Conservation (phyloP, 352 stramenopile genomes). For the Phytophthora sojae region DNA sequence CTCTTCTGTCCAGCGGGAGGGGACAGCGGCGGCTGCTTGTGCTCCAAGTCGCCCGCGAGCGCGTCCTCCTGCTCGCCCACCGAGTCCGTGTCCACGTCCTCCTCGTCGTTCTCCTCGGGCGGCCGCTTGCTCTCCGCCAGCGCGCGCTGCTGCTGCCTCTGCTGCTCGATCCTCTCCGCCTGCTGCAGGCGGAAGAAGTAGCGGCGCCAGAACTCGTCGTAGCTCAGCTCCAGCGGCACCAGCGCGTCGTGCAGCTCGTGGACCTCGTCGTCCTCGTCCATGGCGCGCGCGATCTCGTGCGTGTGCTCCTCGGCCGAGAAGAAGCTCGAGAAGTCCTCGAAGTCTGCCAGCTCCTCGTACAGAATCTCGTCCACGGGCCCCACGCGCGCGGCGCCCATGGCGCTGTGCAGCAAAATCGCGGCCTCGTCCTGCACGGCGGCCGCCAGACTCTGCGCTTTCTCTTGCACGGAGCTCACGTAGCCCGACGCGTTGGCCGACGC, state of each 20-base stretch:
- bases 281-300: slow-evolving; percentile 73
- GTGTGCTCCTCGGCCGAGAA: slow-evolving; percentile 75
- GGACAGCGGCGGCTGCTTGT: slow-evolving; percentile 20
- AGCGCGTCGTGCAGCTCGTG: slow-evolving; percentile 68
- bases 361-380: slow-evolving; percentile 86
- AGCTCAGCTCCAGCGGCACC: slow-evolving; percentile 77
- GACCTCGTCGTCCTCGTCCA: slow-evolving; percentile 65
- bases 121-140: slow-evolving; percentile 32
- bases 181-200: slow-evolving; percentile 83
- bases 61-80: slow-evolving; percentile 37
- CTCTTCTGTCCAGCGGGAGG: slow-evolving; percentile 15
- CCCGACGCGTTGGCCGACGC: slow-evolving; percentile 74
- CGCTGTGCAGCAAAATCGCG: slow-evolving; percentile 60
- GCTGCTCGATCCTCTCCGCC: slow-evolving; percentile 42
- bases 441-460: slow-evolving; percentile 79
- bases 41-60: slow-evolving; percentile 28
- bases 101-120: slow-evolving; percentile 36
- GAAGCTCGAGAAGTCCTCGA: slow-evolving; percentile 64
- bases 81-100: slow-evolving; percentile 50
- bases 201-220: slow-evolving; percentile 88
- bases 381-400: slow-evolving; percentile 61
- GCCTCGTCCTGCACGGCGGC: slow-evolving; percentile 81
- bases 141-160: slow-evolving; percentile 32
- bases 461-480: slow-evolving; percentile 77
- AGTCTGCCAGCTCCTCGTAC: slow-evolving; percentile 82